phyloP scores from a whole-genome alignment of 192 early-diverging fungal genomes.

The Linderina pennispora region DNA sequence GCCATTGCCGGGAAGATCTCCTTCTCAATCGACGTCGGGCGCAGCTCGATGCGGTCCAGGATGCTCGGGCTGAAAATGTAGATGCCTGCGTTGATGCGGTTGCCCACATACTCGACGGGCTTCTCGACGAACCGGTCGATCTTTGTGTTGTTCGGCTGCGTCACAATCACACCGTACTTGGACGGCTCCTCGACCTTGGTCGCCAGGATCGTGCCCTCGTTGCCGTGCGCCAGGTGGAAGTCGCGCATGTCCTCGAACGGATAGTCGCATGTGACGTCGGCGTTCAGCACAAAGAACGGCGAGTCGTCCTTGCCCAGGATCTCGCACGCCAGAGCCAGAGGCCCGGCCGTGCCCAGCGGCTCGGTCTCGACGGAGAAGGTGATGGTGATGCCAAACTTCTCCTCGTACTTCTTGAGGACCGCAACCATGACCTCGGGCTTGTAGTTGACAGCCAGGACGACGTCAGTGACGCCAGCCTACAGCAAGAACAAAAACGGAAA shows the following conservation, averaged over 20 bases:
- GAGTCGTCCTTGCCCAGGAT: slow-evolving; percentile 87
- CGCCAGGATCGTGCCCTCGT: slow-evolving; percentile 94
- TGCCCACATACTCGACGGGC: slow-evolving; percentile 88
- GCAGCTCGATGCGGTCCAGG: slow-evolving; percentile 87
- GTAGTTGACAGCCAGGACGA: slow-evolving; percentile 99
- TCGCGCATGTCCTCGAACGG: slow-evolving; percentile 84
- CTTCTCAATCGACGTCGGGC: slow-evolving; percentile 97
- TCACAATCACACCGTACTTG: slow-evolving; percentile 98
- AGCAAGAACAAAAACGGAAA: slow-evolving; percentile 3
- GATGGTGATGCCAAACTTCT: slow-evolving; percentile 85
- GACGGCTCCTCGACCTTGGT: slow-evolving; percentile 97
- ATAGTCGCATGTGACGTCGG: slow-evolving; percentile 98
- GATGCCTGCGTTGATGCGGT: slow-evolving; percentile 99
- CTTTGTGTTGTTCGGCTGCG: slow-evolving; percentile 58
- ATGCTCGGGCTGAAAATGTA: slow-evolving; percentile 95
- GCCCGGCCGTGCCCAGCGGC: slow-evolving; percentile 94
- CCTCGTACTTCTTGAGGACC: slow-evolving; percentile 90
- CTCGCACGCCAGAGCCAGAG: slow-evolving; percentile 88
- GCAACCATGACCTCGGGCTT: slow-evolving; percentile 96
- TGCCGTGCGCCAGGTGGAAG: slow-evolving; percentile 88
- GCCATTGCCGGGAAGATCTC: slow-evolving; percentile 97
- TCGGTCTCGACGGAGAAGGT: slow-evolving; percentile 96
- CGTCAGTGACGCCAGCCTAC: slow-evolving; percentile 95
- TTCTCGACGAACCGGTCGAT: slow-evolving; percentile 99
- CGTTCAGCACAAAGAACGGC: slow-evolving; percentile 99